phyloP scores from a whole-genome alignment of 2,329 filamentous ascomycete species.

The Cadophora luteo-olivacea region DNA sequence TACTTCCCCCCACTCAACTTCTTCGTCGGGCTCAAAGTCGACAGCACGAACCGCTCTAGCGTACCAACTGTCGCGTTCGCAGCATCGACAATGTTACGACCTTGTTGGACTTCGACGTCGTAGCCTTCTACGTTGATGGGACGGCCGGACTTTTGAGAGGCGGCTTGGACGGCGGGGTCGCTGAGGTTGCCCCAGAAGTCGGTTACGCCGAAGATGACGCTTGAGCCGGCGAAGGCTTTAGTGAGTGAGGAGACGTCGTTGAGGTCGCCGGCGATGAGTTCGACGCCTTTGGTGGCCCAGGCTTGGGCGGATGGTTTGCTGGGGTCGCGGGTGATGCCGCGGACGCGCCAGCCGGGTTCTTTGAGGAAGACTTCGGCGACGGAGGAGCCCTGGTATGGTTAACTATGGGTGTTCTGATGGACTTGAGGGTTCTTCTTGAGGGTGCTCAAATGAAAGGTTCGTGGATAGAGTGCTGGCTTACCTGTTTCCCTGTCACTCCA shows the following conservation, averaged over 20 bases:
- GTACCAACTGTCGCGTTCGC: neutral
- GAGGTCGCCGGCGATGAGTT: neutral
- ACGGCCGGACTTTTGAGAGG: neutral
- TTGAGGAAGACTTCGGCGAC: neutral
- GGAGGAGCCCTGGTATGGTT: neutral
- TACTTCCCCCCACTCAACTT: neutral
- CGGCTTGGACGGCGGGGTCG: neutral
- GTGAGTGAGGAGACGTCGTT: neutral
- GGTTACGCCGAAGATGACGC: neutral
- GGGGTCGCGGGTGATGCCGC: neutral
- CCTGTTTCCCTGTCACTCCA: neutral
- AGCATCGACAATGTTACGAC: neutral
- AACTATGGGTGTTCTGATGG: neutral
- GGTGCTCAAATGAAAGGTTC: neutral
- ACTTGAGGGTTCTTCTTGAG: neutral
- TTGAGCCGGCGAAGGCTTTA: neutral
- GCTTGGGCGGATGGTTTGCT: neutral
- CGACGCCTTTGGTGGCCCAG: neutral
- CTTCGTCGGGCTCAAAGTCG: neutral
- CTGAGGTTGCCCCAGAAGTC: neutral
- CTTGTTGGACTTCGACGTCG: neutral
- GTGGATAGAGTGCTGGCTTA: neutral
- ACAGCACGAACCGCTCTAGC: neutral
- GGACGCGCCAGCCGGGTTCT: neutral
- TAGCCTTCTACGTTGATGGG: neutral